These are phyloP conservation scores for Calonectria pseudoreteaudii DNA, from an alignment of 2,329 filamentous ascomycete genomes.

Conservation along the genomic window DNA sequence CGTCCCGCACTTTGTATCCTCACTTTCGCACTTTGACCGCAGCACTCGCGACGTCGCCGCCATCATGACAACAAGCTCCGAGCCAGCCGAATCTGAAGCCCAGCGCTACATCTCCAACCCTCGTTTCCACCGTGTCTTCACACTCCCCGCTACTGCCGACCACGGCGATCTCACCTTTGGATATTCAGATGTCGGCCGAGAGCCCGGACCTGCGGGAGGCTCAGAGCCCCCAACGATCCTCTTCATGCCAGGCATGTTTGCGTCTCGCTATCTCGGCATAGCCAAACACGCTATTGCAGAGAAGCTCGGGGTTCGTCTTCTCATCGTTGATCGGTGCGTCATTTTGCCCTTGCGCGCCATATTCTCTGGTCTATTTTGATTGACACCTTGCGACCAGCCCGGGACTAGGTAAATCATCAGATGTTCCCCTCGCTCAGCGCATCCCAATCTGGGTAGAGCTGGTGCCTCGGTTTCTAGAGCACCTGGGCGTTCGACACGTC, in stretches of 20 bases:
- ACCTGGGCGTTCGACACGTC: slow-evolving; percentile 48
- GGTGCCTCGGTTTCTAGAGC: slow-evolving; percentile 47
- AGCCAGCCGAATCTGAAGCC: background rate
- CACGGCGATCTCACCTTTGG: slow-evolving; percentile 37
- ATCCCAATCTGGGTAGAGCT: slow-evolving; percentile 43
- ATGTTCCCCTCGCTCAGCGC: slow-evolving; percentile 31
- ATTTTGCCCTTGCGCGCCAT: slow-evolving; percentile 34
- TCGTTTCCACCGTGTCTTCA: slow-evolving; percentile 43
- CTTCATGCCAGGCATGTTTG: slow-evolving; percentile 46
- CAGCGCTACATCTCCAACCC: slow-evolving; percentile 35
- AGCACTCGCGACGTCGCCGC: background rate
- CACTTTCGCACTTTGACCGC: background rate
- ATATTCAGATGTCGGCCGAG: slow-evolving; percentile 45
- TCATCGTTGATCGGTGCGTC: slow-evolving; percentile 46
- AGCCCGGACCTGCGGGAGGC: background rate
- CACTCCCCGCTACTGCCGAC: slow-evolving; percentile 35
- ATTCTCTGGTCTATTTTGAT: slow-evolving; percentile 30
- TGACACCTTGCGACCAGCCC: slow-evolving; percentile 36
- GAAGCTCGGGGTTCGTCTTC: slow-evolving; percentile 46
- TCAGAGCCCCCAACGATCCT: slow-evolving; percentile 40
- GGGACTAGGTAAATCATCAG: slow-evolving; percentile 42
- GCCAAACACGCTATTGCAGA: slow-evolving; percentile 48
- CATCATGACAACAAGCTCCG: background rate
- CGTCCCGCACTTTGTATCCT: background rate
- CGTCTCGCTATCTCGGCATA: slow-evolving; percentile 42